Percentiles rank a stretch among this genome's conserved stretches.
Evolutionary conservation across 768 basidiomycete genomes (phyloP).

Genomic region (Mrakia hoshinonis): DNA sequence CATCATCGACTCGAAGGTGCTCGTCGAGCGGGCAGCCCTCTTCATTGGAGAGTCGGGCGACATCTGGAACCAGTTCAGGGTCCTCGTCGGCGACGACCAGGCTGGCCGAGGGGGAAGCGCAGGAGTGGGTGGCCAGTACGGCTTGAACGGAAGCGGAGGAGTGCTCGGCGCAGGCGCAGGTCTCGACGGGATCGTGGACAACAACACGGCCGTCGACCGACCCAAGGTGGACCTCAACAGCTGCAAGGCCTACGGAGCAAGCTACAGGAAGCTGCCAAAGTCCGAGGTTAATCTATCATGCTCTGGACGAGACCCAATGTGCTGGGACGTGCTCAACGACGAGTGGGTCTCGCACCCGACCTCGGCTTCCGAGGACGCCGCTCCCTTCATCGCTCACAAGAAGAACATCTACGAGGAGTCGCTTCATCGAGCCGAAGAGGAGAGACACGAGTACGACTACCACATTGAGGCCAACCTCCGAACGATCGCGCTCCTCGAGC

Average conservation of each 20-base stretch:
- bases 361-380: slow-evolving; percentile 93
- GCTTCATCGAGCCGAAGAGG: slow-evolving; percentile 93
- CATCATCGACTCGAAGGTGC: slow-evolving; percentile 72
- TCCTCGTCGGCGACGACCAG: slow-evolving; percentile 71
- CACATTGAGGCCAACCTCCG: slow-evolving; percentile 82
- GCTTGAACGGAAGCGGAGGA: slow-evolving; percentile 33
- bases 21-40: slow-evolving; percentile 67
- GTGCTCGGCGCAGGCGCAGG: slow-evolving; percentile 48
- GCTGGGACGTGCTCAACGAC: slow-evolving; percentile 92
- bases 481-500: slow-evolving; percentile 85
- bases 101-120: slow-evolving; percentile 38
- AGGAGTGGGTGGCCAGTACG: slow-evolving; percentile 30
- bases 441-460: slow-evolving; percentile 94
- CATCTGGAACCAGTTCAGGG: slow-evolving; percentile 73
- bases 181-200: slow-evolving; percentile 65
- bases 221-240: slow-evolving; percentile 50
- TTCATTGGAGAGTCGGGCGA: slow-evolving; percentile 72
- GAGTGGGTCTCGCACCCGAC: slow-evolving; percentile 98
- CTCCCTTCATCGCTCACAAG: slow-evolving; percentile 79
- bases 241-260: slow-evolving; percentile 62
- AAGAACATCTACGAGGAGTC: slow-evolving; percentile 95
- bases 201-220: slow-evolving; percentile 67
- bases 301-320: slow-evolving; percentile 87
- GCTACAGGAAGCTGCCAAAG: slow-evolving; percentile 80
- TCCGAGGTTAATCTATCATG: slow-evolving; percentile 81